Percentiles rank a stretch among this genome's conserved stretches.
These are phyloP conservation scores for Cyphellophora attinorum DNA, from an alignment of 2,329 filamentous ascomycete genomes.

Conservation along the genomic window DNA sequence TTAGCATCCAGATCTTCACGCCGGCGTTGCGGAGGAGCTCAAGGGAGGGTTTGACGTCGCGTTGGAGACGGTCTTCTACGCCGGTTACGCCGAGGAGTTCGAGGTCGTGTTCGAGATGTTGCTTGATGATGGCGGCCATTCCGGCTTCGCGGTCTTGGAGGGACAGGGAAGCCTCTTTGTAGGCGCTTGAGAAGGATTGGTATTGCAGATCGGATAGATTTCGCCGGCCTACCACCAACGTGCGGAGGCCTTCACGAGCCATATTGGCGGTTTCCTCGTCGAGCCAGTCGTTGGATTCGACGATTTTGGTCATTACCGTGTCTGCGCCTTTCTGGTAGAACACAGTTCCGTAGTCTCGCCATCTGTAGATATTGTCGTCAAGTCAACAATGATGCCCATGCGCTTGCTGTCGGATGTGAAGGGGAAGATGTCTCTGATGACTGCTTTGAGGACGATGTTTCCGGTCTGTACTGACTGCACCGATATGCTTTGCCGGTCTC, in stretches of 20 bases:
- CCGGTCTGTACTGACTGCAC: conserved; percentile 69
- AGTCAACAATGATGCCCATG: conserved; percentile 94
- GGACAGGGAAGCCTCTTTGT: conserved; percentile 71
- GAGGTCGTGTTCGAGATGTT: conserved; percentile 76
- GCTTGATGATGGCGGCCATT: conserved; percentile 70
- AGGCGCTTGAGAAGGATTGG: conserved; percentile 63
- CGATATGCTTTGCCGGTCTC: conserved; percentile 77
- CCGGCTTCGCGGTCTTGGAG: conserved; percentile 70
- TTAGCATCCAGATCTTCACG: conserved; percentile 99
- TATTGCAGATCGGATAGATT: conserved; percentile 71
- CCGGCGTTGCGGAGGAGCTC: conserved; percentile 93
- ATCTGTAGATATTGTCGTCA: conserved; percentile 50
- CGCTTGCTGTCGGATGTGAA: conserved; percentile 97
- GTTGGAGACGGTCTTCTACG: conserved; percentile 93
- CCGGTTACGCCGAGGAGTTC: conserved; percentile 95
- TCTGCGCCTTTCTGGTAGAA: conserved; percentile 98
- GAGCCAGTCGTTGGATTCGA: conserved; percentile 93
- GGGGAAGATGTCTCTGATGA: conserved; percentile 88
- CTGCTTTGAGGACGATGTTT: conserved; percentile 68
- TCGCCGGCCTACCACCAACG: conserved; percentile 89
- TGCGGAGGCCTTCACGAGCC: conserved; percentile 91
- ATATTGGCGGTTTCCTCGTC: conserved; percentile 99
- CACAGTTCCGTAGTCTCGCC: conserved; percentile 61
- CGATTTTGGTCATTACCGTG: conserved; percentile 94
- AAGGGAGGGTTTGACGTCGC: conserved; percentile 87